Evolutionary conservation across 176 grass and related monocot genomes (phyloP), one percentile per base, ranked within the genome.

Genomic region (Saccharum officinarum): DNA sequence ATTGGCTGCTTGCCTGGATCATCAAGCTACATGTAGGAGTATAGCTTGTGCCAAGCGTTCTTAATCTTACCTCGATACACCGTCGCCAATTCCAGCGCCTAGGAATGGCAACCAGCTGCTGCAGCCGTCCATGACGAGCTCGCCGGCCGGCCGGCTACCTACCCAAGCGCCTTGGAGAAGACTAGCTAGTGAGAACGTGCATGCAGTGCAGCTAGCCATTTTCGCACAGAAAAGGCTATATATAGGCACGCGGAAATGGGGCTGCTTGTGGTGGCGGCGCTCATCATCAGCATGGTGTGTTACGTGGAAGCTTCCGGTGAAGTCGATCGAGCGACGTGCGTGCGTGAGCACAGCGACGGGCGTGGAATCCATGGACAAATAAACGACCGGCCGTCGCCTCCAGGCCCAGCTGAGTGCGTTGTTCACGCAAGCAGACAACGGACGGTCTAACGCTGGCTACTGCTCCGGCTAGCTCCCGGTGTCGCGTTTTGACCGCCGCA

Each of bases 81-180:
- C n/a, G 3, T 25, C 34, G 47, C 20, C 50, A 2, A 40, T 16
- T 34, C 22, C 37, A 23, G 37, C 34, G 30, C 45, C 22, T 2
- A 28, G 67, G 36, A 82, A 37, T 4, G n/a, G 16, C 33, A 59
- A 5, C 68, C 67, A 60, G 36, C 34, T 71, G 36, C 34, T 9
- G 34, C 67, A 25, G 34, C 16, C 50, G 50, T 82, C 68, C 80
- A 82, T 82, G 68, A 10, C 68, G 15, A 41, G 33, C 75, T 61
- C 20, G 34, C 20, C 52, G n/a, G n/a, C n/a, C n/a, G n/a, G 2
- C 33, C 46, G 25, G 37, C 61, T 13, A 14, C 10, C 60, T 62
- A 10, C n/a, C 55, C n/a, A 9, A n/a, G 54, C 2, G 54, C 20
- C 54, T 61, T 10, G 20, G 22, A 23, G n/a, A 61, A 8, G 8